phyloP scores from a whole-genome alignment of 2,329 filamentous ascomycete genomes.

The Sporothrix pseudoabietina region DNA sequence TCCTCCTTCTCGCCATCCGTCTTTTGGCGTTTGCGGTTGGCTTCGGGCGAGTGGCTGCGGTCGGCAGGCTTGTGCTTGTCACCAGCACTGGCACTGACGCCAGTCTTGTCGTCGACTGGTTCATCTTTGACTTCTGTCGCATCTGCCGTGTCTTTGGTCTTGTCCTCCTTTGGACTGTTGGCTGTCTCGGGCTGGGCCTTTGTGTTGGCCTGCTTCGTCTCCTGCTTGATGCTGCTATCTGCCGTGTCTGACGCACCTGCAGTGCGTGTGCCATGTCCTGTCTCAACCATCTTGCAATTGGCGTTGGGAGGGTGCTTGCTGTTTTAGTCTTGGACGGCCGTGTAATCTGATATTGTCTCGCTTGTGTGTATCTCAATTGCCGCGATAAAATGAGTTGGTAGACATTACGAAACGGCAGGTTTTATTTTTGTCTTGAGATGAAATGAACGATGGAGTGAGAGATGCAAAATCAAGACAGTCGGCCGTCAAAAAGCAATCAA shows the following conservation, averaged over 20 bases:
- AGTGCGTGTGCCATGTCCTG: constrained; percentile 11
- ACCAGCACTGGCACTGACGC: neutral
- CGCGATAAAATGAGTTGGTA: neutral
- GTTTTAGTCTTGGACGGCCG: neutral
- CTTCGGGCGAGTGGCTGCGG: constrained; percentile 18
- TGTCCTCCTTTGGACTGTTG: neutral
- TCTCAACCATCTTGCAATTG: constrained; percentile 15
- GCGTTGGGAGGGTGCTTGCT: neutral
- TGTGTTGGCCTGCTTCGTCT: neutral
- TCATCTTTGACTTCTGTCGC: neutral
- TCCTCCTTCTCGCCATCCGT: neutral
- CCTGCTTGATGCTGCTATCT: neutral
- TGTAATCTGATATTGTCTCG: neutral
- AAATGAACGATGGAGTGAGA: neutral
- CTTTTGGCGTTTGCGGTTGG: constrained; percentile 14
- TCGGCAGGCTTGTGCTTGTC: constrained; percentile 15
- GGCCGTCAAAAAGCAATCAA: neutral
- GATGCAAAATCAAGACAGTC: neutral
- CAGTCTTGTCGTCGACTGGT: neutral
- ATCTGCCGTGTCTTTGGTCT: neutral
- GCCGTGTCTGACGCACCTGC: neutral
- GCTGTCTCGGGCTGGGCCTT: neutral
- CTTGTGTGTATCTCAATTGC: neutral
- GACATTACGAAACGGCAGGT: neutral
- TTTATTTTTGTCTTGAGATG: neutral